Percentiles rank a stretch among this genome's conserved stretches.
Evolutionary conservation across 2,329 filamentous ascomycete species (phyloP).

Genomic region (Akanthomyces lecanii): DNA sequence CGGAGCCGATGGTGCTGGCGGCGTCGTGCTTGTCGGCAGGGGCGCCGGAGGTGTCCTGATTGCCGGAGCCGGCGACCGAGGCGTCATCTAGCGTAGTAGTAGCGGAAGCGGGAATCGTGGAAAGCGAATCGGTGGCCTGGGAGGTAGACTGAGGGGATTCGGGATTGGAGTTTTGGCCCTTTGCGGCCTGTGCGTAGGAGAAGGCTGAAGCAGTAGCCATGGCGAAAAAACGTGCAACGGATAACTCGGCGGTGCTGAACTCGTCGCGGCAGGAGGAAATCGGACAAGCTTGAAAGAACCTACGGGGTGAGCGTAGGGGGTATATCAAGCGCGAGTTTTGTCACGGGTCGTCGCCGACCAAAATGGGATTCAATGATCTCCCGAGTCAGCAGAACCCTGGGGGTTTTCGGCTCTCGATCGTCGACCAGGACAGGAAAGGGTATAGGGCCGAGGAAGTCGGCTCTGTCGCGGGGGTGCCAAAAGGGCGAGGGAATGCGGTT

Average conservation of each 20-base stretch:
- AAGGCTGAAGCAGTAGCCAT: constrained; percentile 63
- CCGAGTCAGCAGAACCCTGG: constrained; percentile 16
- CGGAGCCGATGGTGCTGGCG: constrained; percentile 34
- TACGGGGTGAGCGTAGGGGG: constrained; percentile 6
- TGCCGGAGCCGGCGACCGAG: constrained; percentile 23
- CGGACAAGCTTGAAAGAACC: constrained; percentile 3
- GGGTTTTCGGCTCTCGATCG: constrained; percentile 19
- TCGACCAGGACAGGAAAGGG: constrained; percentile 15
- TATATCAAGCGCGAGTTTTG: background rate
- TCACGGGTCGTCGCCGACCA: constrained; percentile 13
- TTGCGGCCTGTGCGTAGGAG: constrained; percentile 94
- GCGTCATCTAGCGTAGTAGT: constrained; percentile 20
- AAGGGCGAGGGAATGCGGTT: constrained; percentile 3
- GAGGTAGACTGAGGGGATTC: constrained; percentile 37
- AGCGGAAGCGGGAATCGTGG: constrained; percentile 1
- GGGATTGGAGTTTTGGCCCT: constrained; percentile 48
- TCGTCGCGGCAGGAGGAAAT: constrained; percentile 24
- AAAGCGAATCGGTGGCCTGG: constrained; percentile 20
- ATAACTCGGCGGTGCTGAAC: constrained; percentile 20
- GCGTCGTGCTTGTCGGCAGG: constrained; percentile 32
- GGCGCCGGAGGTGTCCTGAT: constrained; percentile 17
- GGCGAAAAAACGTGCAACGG: constrained; percentile 25
- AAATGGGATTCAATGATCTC: constrained; percentile 17
- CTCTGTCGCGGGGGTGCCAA: constrained; percentile 1
- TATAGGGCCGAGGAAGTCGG: constrained; percentile 4